Evolutionary conservation across 768 basidiomycete species (phyloP).

Genomic region (Cubamyces lactineus): DNA sequence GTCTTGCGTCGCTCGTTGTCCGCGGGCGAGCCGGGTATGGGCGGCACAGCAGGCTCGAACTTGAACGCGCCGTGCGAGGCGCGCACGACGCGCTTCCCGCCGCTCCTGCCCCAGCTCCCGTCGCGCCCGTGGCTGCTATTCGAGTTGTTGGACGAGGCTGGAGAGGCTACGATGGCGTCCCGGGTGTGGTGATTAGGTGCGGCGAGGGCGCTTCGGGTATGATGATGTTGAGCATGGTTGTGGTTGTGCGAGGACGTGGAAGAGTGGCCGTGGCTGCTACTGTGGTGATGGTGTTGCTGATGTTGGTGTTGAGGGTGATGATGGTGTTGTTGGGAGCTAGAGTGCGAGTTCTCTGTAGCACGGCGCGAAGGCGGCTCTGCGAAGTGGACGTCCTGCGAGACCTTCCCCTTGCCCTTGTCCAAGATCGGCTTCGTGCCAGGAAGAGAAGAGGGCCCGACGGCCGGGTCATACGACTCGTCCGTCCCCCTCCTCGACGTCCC

Average conservation of each 20-base stretch:
- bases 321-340: slow-evolving; percentile 11
- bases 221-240: not conserved
- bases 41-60: slow-evolving; percentile 70
- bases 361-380: slow-evolving; percentile 21
- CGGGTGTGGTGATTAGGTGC: slow-evolving; percentile 9
- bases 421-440: not conserved
- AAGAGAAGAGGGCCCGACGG: slow-evolving; percentile 10
- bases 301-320: not conserved
- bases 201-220: not conserved
- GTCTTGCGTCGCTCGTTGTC: slow-evolving; percentile 24
- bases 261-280: slow-evolving; percentile 1
- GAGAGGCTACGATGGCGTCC: slow-evolving; percentile 24
- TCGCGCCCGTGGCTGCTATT: slow-evolving; percentile 17
- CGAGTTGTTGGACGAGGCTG: slow-evolving; percentile 28
- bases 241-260: slow-evolving; percentile 1
- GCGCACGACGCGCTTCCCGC: slow-evolving; percentile 42
- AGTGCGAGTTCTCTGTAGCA: slow-evolving; percentile 23
- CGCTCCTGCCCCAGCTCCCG: slow-evolving; percentile 62
- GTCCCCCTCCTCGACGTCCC: slow-evolving; percentile 8
- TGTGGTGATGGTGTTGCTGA: not conserved
- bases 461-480: slow-evolving; percentile 1
- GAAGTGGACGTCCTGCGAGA: slow-evolving; percentile 9
- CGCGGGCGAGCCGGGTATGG: slow-evolving; percentile 38
- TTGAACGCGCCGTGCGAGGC: slow-evolving; percentile 63
- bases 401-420: slow-evolving; percentile 20